phyloP scores from a whole-genome alignment of 2,329 filamentous ascomycete species.

The Trichoderma gracile region DNA sequence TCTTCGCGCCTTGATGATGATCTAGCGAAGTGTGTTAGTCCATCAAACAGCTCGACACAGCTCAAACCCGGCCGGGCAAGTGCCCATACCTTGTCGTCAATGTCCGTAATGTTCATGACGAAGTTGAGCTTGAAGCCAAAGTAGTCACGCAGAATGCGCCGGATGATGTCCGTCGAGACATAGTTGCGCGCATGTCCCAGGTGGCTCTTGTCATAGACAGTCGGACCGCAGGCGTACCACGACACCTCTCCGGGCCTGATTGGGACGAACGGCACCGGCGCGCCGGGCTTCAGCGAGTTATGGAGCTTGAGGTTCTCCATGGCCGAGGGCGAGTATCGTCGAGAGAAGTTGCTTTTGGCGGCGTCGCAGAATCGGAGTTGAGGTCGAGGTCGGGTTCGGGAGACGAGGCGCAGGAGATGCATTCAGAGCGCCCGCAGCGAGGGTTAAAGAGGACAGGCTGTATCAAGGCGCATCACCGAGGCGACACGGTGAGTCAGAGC shows the following conservation, averaged over 20 bases:
- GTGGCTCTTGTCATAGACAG: constrained; percentile 80
- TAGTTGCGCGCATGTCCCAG: constrained; percentile 86
- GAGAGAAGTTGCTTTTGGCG: constrained; percentile 34
- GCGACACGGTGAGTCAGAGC: constrained; percentile 27
- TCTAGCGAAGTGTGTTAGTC: constrained; percentile 40
- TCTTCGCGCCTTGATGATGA: constrained; percentile 67
- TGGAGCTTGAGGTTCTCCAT: constrained; percentile 69
- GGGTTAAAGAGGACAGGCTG: constrained; percentile 25
- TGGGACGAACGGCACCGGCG: constrained; percentile 73
- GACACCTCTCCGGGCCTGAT: constrained; percentile 70
- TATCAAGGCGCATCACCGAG: constrained; percentile 9
- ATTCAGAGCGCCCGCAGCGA: constrained; percentile 36
- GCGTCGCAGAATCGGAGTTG: constrained; percentile 34
- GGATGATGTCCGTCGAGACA: constrained; percentile 84
- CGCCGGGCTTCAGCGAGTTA: constrained; percentile 73
- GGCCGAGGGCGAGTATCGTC: constrained; percentile 41
- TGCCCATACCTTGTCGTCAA: constrained; percentile 66
- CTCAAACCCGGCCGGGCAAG: background rate
- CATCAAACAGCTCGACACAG: background rate
- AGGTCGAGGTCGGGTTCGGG: constrained; percentile 35
- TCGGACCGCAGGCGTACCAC: constrained; percentile 91
- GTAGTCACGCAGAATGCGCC: constrained; percentile 78
- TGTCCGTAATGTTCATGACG: constrained; percentile 91
- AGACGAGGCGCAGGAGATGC: constrained; percentile 40
- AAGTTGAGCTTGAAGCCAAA: constrained; percentile 82